phyloP scores from a whole-genome alignment of 305 asterid species.

The Salvia sclarea region DNA sequence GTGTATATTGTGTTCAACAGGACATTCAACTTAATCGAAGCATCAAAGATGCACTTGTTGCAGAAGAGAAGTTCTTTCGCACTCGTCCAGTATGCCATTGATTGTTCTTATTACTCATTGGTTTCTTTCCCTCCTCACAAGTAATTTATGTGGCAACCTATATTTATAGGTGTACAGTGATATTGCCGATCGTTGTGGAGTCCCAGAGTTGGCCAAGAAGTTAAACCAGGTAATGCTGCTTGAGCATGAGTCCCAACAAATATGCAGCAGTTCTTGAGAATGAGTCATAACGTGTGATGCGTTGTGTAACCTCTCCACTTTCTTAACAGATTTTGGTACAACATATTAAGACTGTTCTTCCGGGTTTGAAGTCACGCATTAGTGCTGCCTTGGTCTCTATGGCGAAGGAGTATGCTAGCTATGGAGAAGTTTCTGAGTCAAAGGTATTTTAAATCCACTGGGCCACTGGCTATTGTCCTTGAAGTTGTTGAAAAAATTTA shows the following conservation, averaged over 20 bases:
- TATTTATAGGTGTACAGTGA: slow-evolving; percentile 66
- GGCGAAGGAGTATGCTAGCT: slow-evolving; percentile 98
- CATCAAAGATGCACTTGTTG: slow-evolving; percentile 87
- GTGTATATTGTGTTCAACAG: slow-evolving; percentile 45
- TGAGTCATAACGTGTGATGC: slow-evolving; percentile 9
- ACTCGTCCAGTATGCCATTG: slow-evolving; percentile 72
- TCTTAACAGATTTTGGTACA: slow-evolving; percentile 75
- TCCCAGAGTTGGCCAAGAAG: slow-evolving; percentile 89
- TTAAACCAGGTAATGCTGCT: slow-evolving; percentile 71
- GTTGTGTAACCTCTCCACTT: slow-evolving; percentile 20
- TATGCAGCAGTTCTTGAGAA: background rate
- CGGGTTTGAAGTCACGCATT: slow-evolving; percentile 86
- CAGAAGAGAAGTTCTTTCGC: slow-evolving; percentile 92
- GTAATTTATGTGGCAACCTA: slow-evolving; percentile 14
- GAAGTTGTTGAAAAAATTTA: slow-evolving; percentile 11
- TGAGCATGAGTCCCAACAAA: slow-evolving; percentile 11
- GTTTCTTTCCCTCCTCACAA: slow-evolving; percentile 20
- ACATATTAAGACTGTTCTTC: slow-evolving; percentile 92
- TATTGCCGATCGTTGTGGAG: slow-evolving; percentile 83
- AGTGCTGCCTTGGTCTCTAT: slow-evolving; percentile 78
- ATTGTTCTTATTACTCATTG: slow-evolving; percentile 31
- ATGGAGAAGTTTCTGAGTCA: slow-evolving; percentile 90
- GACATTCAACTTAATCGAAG: slow-evolving; percentile 75
- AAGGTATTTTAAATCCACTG: slow-evolving; percentile 50
- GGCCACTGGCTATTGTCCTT: slow-evolving; percentile 20